Percentiles rank a stretch among this genome's conserved stretches.
These are phyloP conservation scores for Penicillium silybi DNA, from an alignment of 495 filamentous ascomycete genomes.

Conservation along the genomic window DNA sequence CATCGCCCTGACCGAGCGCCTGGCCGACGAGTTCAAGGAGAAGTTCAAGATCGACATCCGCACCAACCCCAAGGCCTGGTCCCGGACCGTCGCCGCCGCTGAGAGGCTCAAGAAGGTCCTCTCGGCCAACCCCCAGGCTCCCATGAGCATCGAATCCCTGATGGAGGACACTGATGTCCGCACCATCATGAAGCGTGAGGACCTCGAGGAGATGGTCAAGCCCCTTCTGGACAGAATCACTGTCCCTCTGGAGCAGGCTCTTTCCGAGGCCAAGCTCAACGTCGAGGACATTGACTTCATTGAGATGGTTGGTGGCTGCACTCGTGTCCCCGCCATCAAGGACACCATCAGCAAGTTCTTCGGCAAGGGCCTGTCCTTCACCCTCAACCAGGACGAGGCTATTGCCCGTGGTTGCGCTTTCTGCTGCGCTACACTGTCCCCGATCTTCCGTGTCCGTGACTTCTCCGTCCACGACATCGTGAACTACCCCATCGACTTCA, in stretches of 20 bases:
- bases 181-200: slow-evolving; percentile 85
- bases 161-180: slow-evolving; percentile 97
- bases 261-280: slow-evolving; percentile 85
- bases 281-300: slow-evolving; percentile 89
- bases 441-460: slow-evolving; percentile 97
- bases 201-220: slow-evolving; percentile 85
- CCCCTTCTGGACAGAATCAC: slow-evolving; percentile 75
- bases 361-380: slow-evolving; percentile 87
- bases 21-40: slow-evolving; percentile 90
- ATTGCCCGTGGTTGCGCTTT: slow-evolving; percentile 95
- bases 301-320: slow-evolving; percentile 92
- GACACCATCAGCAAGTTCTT: slow-evolving; percentile 87
- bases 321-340: slow-evolving; percentile 92
- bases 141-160: slow-evolving; percentile 95
- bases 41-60: slow-evolving; percentile 89
- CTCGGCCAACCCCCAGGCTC: slow-evolving; percentile 89
- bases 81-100: slow-evolving; percentile 78
- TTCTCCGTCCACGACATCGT: slow-evolving; percentile 97
- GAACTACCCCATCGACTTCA: slow-evolving; percentile 98
- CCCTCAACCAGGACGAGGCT: slow-evolving; percentile 97
- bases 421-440: slow-evolving; percentile 96
- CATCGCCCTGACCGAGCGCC: slow-evolving; percentile 87
- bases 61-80: slow-evolving; percentile 80
- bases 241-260: slow-evolving; percentile 78
- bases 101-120: slow-evolving; percentile 99